A percentile compares a stretch with the other conserved stretches of the same genome.
phyloP scores from a whole-genome alignment of 2,329 filamentous ascomycete species.

The Colletotrichum sp. region DNA sequence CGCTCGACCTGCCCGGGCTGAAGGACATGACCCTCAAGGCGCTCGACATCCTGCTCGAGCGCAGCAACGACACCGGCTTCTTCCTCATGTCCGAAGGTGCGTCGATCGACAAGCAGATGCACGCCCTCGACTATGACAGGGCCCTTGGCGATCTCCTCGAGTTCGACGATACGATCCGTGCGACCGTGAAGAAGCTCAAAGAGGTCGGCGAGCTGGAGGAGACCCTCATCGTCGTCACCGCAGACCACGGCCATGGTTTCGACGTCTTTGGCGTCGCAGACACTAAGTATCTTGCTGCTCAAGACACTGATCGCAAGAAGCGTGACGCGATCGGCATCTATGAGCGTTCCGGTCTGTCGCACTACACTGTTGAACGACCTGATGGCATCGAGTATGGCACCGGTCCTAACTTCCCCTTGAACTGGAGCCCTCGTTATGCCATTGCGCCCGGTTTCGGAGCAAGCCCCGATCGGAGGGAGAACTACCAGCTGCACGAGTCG shows the following conservation, averaged over 20 bases:
- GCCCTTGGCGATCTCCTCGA: conserved; percentile 85
- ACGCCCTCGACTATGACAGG: conserved; percentile 82
- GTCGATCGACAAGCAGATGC: conserved; percentile 91
- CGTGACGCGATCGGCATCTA: conserved; percentile 78
- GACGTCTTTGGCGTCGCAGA: conserved; percentile 85
- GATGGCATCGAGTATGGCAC: conserved; percentile 73
- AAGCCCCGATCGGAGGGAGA: conserved; percentile 78
- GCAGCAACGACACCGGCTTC: conserved; percentile 74
- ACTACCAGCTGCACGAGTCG: conserved; percentile 73
- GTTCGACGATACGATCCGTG: conserved; percentile 81
- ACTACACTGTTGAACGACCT: conserved; percentile 68
- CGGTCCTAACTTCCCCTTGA: conserved; percentile 77
- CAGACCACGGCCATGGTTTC: conserved; percentile 90
- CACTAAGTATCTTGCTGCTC: conserved; percentile 74
- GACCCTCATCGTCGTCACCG: conserved; percentile 80
- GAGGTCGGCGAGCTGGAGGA: conserved; percentile 71
- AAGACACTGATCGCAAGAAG: conserved; percentile 72
- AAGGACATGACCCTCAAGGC: conserved; percentile 92
- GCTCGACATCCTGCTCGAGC: conserved; percentile 73
- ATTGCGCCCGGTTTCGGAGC: conserved; percentile 76
- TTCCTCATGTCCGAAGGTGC: conserved; percentile 89
- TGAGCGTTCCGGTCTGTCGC: conserved; percentile 73
- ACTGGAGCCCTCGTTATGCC: conserved; percentile 88
- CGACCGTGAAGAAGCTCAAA: conserved; percentile 73
- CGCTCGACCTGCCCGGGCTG: conserved; percentile 76